Evolutionary conservation across 2,329 filamentous ascomycete genomes (phyloP).

Genomic region (Penicillium aurantiogriseum): DNA sequence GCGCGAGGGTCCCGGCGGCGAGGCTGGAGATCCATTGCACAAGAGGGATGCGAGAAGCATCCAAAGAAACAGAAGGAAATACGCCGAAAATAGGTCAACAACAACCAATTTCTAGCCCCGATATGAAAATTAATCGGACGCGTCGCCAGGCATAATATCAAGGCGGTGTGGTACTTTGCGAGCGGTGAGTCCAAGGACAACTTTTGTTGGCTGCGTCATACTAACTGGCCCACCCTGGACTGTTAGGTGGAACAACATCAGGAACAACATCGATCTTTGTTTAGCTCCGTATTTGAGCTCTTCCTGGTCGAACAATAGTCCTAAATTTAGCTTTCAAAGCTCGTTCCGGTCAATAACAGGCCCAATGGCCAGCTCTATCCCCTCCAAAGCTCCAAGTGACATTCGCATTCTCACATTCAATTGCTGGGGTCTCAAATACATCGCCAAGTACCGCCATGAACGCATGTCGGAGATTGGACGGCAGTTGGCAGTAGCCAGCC

Average conservation of each 20-base stretch:
- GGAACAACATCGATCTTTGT: not conserved
- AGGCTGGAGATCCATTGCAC: conserved; percentile 31
- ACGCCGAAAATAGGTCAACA: not conserved
- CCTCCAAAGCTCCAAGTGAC: conserved; percentile 48
- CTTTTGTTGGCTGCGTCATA: conserved; percentile 1
- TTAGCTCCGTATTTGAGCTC: not conserved
- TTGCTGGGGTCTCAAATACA: conserved; percentile 92
- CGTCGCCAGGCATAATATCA: not conserved
- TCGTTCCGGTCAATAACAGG: not conserved
- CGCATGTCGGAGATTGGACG: conserved; percentile 81
- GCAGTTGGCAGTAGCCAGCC: conserved; percentile 67
- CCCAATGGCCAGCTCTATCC: conserved; percentile 18
- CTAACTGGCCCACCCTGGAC: not conserved
- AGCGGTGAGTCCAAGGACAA: not conserved
- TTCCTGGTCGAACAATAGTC: not conserved
- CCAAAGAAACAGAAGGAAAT: conserved; percentile 6
- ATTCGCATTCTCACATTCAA: conserved; percentile 86
- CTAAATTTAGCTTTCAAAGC: not conserved
- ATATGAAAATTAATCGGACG: conserved; percentile 6
- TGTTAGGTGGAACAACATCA: not conserved
- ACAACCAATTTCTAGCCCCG: not conserved
- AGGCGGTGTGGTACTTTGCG: not conserved
- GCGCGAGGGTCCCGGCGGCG: conserved; percentile 33
- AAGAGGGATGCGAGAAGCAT: conserved; percentile 1
- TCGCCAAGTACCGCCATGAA: conserved; percentile 73